These are phyloP conservation scores for Nemania serpens DNA, from an alignment of 2,329 filamentous ascomycete species.

Conservation along the genomic window DNA sequence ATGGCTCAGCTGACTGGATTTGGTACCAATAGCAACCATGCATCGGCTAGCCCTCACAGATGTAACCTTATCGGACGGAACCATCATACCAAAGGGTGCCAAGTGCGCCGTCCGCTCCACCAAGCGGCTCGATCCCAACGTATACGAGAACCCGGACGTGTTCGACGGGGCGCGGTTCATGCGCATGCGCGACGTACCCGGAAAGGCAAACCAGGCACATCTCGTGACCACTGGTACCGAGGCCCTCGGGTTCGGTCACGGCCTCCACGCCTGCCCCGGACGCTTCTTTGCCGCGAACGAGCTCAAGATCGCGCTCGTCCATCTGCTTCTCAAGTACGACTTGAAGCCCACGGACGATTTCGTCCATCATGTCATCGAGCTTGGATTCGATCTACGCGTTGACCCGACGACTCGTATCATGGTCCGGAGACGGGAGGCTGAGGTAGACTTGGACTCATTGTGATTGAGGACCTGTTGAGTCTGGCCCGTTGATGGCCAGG, in stretches of 20 bases:
- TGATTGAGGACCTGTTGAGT: constrained; percentile 1
- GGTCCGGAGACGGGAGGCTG: constrained; percentile 27
- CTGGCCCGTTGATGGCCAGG: too few relatives aligned
- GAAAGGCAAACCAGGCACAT: constrained; percentile 31
- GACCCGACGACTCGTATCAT: constrained; percentile 25
- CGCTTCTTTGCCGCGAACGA: constrained; percentile 43
- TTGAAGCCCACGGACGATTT: constrained; percentile 24
- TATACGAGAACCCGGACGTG: constrained; percentile 30
- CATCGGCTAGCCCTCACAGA: constrained; percentile 29
- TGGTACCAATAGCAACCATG: constrained; percentile 27
- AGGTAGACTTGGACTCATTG: constrained; percentile 28
- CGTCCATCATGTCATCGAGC: constrained; percentile 4
- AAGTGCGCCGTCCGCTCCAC: constrained; percentile 31
- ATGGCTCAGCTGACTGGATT: neutral
- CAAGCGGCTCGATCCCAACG: constrained; percentile 27
- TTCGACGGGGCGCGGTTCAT: constrained; percentile 34
- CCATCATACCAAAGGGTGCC: constrained; percentile 29
- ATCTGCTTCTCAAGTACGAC: constrained; percentile 35
- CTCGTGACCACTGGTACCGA: constrained; percentile 39
- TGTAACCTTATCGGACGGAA: constrained; percentile 31
- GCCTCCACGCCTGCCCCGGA: constrained; percentile 40
- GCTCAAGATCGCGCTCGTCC: constrained; percentile 40
- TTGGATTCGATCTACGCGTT: constrained; percentile 15
- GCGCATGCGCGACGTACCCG: constrained; percentile 28
- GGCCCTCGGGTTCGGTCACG: constrained; percentile 44